Base-by-base conservation (phyloP, 495 filamentous ascomycete genomes). In the Hapsidospora chrysogenum region DNA sequence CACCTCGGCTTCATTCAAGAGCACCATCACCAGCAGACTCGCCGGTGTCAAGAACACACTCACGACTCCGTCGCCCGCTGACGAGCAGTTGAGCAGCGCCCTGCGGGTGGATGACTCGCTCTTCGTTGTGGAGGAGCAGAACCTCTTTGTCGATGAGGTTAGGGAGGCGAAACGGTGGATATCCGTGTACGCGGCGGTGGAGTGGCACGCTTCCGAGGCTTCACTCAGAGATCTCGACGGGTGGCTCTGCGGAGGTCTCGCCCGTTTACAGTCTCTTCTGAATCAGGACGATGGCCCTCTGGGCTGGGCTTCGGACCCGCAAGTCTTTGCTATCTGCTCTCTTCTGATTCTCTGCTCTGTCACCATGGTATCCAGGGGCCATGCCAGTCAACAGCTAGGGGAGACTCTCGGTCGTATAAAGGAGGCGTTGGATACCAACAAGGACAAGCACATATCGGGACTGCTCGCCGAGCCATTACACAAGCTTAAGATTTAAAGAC, bases 71-170 rank as follows among this genome's bases (percentile, higher is more conserved):
- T 46, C 29, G 20, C 40, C 68, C 0, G 66, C 79, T 0, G 52
- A 53, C 3, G 43, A 50, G 0, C 53, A 62, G 13, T 48, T 86
- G 10, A 41, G 47, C 0, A 45, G 63, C 16, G 65, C 70, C 16
- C 46, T 67, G 28, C 63, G 67, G 32, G 72, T 76, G 31, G 75
- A 82, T 45, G 74, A 70, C 19, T 66, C 78, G 2, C 58, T 97
- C 0, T 97, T 97, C 46, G 74, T 71, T 10, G 64, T 80, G 44
- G 89, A 97, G 55, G 85, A 89, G 44, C 83, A 87, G 42, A 97
- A 97, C 40, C 60, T 94, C 0, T 95, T 78, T 48, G 61, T 89
- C 33, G 86, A 94, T 45, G 71, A 80, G 32, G 68, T 82, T 2
- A 54, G 67, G 6, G 86, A 94, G 53, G 60, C 71, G 1, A 59